Evolutionary conservation across 768 basidiomycete genomes (phyloP).

Genomic region (Astraeus odoratus): DNA sequence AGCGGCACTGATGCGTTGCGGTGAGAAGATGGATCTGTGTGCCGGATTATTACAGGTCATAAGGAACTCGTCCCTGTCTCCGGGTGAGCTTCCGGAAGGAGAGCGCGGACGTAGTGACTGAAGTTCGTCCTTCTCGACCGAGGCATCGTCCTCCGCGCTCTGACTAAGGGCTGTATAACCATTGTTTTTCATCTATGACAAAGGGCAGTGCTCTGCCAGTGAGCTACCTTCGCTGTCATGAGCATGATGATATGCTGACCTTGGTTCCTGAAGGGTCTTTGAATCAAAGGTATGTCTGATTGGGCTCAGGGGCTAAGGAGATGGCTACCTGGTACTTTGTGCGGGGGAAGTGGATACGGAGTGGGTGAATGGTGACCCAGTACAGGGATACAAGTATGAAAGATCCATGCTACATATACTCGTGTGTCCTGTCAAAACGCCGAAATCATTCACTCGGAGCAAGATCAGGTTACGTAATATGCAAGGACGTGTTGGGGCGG

Average conservation of each 20-base stretch:
- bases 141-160: slow-evolving; percentile 5
- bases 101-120: neutral
- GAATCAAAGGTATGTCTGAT: too few species aligned
- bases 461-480: too few species aligned
- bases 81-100: neutral
- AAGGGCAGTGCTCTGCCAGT: slow-evolving; percentile 1
- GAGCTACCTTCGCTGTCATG: neutral
- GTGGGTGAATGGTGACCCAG: too few species aligned
- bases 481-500: too few species aligned
- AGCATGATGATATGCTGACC: neutral
- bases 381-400: too few species aligned
- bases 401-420: too few species aligned
- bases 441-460: too few species aligned
- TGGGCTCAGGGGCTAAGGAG: too few species aligned
- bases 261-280: neutral
- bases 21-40: neutral
- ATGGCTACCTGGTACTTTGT: too few species aligned
- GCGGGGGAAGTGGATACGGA: too few species aligned
- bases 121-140: slow-evolving; percentile 12
- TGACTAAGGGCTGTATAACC: slow-evolving; percentile 8
- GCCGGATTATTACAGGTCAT: slow-evolving; percentile 1
- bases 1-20: slow-evolving; percentile 11
- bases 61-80: neutral
- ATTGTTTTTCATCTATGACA: slow-evolving; percentile 13
- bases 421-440: too few species aligned